phyloP scores from a whole-genome alignment of 768 basidiomycete genomes.

The Rhizopogon vesiculosus region DNA sequence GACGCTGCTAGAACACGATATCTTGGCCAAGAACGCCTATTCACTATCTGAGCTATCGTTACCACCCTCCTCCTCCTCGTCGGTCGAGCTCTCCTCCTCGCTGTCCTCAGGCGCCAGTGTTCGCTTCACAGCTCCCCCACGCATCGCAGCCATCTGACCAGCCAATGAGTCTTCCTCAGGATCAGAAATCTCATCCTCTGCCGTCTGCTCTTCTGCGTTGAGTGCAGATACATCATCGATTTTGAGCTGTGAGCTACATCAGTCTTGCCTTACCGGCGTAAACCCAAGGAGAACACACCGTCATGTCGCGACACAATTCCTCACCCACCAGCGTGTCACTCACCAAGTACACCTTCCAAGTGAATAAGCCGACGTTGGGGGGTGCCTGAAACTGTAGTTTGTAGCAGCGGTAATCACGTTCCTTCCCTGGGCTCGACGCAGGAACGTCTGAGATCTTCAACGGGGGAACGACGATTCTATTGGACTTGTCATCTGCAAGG shows the following conservation, averaged over 20 bases:
- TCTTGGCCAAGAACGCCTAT: not conserved
- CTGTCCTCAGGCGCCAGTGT: conserved; percentile 38
- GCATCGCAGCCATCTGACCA: conserved; percentile 97
- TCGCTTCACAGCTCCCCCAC: conserved; percentile 82
- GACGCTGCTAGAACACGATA: too few relatives aligned
- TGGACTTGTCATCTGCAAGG: conserved; percentile 81
- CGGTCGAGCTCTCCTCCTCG: conserved; percentile 46
- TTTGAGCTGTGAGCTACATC: conserved; percentile 54
- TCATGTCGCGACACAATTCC: conserved; percentile 65
- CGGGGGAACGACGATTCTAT: conserved; percentile 84
- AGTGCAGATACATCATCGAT: conserved; percentile 70
- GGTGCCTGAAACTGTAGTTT: conserved; percentile 96
- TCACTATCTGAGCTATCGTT: conserved; percentile 50
- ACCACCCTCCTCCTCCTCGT: conserved; percentile 45
- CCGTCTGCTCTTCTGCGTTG: conserved; percentile 49
- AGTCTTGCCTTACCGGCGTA: not conserved
- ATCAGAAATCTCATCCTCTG: conserved; percentile 94
- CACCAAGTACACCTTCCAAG: conserved; percentile 82
- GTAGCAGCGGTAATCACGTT: conserved; percentile 72
- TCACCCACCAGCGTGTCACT: conserved; percentile 90
- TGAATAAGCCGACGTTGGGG: conserved; percentile 73
- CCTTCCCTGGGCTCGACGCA: conserved; percentile 40
- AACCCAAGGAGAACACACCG: conserved; percentile 41
- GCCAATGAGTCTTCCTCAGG: conserved; percentile 96
- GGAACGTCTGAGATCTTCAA: conserved; percentile 79